Evolutionary conservation across 768 basidiomycete genomes (phyloP), one percentile per base, ranked within the genome.

Genomic region (Rhizopogon vesiculosus): DNA sequence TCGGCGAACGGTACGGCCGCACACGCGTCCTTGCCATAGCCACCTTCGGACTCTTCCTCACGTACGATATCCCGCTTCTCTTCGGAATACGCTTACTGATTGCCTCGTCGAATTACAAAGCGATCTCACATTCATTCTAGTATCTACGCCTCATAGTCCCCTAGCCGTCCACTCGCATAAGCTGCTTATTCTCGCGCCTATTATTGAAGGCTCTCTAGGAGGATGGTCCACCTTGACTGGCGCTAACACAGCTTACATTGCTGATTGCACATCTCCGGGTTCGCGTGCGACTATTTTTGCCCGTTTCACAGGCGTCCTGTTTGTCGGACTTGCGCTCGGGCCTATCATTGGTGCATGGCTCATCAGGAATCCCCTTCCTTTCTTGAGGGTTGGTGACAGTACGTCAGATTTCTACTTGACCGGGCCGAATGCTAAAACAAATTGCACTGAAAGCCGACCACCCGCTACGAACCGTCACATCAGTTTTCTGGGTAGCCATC

Each of bases 261-360:
- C 89, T 69, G 78, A 82, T 74, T 91, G 89, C 64, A 93, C 91
- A 2, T 87, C 87, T n/a, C 76, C 83, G 43, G 91, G 90, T 42
- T 91, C 91, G 8, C 83, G 90, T 42, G 81, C 91, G 1, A 77
- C 82, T 41, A 82, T 85, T 43, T 85, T 85, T 57, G 81, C 83
- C 12, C 78, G 82, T 5, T 79, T 93, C 49, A 80, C 83, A 55
- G 93, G 93, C 3, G 83, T 91, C 54, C 77, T 87, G 45, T 91
- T 85, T 72, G 68, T 86, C 38, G 93, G 93, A 5, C 76, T 94
- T 54, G 84, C 93, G 0, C 62, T 84, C 2, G 93, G 93, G 0
- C 93, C 93, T 28, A 80, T 85, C 66, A 78, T 94, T 54, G 77
- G 86, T 25, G 74, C 75, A 35, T 73, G 76, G 61, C 58, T 84